Conservation (phyloP, 1,284 basidiomycete genomes). For the Xanthoconium separans region DNA sequence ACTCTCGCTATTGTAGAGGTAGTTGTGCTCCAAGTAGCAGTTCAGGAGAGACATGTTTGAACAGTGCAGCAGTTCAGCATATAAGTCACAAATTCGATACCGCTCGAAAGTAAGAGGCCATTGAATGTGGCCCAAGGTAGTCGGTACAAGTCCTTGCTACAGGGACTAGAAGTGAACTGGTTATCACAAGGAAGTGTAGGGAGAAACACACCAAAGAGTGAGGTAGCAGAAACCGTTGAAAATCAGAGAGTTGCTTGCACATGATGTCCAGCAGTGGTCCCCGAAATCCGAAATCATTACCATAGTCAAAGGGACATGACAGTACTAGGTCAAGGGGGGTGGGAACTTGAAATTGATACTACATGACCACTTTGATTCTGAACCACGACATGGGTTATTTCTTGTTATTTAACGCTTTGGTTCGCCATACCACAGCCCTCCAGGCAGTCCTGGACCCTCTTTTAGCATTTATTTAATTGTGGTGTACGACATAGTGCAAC, state of each 20-base stretch:
- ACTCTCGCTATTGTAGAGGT: conserved; percentile 79
- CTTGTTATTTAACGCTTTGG: no score
- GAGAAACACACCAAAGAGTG: conserved; percentile 64
- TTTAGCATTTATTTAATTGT: no score
- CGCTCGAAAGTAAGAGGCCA: conserved; percentile 92
- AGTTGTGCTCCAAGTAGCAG: conserved; percentile 65
- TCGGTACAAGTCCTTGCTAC: conserved; percentile 65
- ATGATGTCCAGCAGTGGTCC: conserved; percentile 82
- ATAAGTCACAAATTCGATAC: conserved; percentile 96
- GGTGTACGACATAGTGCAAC: no score
- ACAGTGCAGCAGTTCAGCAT: conserved; percentile 95
- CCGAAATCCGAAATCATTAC: no score
- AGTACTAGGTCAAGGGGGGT: no score
- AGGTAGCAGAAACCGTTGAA: conserved; percentile 78
- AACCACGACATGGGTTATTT: no score
- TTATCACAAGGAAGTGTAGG: conserved; percentile 2
- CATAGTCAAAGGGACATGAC: no score
- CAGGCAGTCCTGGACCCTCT: no score
- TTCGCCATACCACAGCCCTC: no score
- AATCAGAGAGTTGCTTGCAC: conserved; percentile 65
- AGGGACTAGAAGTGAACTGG: conserved; percentile 7
- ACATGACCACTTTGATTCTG: no score
- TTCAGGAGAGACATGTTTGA: conserved; percentile 98
- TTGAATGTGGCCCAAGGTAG: conserved; percentile 68
- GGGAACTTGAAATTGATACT: no score